These are phyloP conservation scores for Pseudonitzschia multiseries DNA, from an alignment of 108 stramenopile species.

Conservation along the genomic window DNA sequence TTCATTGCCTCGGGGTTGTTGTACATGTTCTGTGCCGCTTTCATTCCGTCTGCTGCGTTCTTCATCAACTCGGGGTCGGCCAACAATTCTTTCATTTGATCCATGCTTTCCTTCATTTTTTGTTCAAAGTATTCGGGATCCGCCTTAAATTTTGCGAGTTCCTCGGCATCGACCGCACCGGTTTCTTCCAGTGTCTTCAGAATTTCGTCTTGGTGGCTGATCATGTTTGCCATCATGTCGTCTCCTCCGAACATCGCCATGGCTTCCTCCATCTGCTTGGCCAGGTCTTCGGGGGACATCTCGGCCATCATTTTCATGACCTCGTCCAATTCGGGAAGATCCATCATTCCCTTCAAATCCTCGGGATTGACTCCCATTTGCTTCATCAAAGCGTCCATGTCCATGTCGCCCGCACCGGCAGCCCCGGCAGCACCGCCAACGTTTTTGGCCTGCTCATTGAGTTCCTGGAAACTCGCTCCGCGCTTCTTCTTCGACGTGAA, in stretches of 20 bases:
- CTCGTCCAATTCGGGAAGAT: conserved; percentile 34
- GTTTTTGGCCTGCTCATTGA: conserved; percentile 54
- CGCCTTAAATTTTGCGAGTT: conserved; percentile 67
- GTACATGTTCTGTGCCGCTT: conserved; percentile 56
- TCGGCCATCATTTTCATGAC: conserved; percentile 70
- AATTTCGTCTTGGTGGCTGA: conserved; percentile 65
- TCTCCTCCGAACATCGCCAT: conserved; percentile 64
- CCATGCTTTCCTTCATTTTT: conserved; percentile 73
- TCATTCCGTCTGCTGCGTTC: conserved; percentile 64
- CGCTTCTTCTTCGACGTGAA: conserved; percentile 24
- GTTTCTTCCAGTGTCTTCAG: conserved; percentile 64
- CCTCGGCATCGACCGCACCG: conserved; percentile 58
- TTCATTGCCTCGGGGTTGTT: conserved; percentile 47
- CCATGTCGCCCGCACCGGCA: conserved; percentile 14
- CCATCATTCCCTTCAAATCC: conserved; percentile 26
- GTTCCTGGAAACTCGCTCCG: conserved; percentile 51
- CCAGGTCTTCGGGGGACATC: conserved; percentile 74
- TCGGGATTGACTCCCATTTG: conserved; percentile 39
- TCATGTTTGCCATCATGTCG: conserved; percentile 51
- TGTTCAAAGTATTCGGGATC: conserved; percentile 77
- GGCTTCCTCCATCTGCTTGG: conserved; percentile 74
- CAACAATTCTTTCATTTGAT: conserved; percentile 70
- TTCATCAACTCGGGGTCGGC: conserved; percentile 61
- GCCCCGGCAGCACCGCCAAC: conserved; percentile 39
- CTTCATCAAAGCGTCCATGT: conserved; percentile 47